Evolutionary conservation across 1,139 yeast genomes (phyloP), one percentile per base, ranked within the genome.

Genomic region (Scheffersomyces insectosa): DNA sequence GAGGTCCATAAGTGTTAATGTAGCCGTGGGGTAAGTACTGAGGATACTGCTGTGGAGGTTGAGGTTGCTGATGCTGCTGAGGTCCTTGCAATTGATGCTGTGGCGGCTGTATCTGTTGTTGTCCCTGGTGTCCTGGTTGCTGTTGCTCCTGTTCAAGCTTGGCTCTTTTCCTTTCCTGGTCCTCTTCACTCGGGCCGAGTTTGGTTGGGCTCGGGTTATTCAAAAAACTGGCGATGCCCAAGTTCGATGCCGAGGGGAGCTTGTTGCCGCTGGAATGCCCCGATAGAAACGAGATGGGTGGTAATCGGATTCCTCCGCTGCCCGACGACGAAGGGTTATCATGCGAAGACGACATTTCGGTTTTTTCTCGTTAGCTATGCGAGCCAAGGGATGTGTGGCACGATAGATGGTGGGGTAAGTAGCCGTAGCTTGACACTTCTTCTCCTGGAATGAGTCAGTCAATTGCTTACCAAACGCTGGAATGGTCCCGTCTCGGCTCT

Each of bases 201-300:
- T 20, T 20, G 8, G 33, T 16, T n/a, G 43, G 13, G 32, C 37
- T 31, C 31, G 50, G 13, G 30, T 28, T 38, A 36, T 50, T 54
- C 44, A 54, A 46, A 39, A 56, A 55, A 31, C 54, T 47, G 28
- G 54, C 52, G 36, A 59, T 56, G 27, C 56, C 63, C 40, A 57
- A 51, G 47, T 51, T 55, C 15, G 60, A 48, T 10, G 59, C 54
- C 37, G 52, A 48, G 3, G 58, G 62, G 23, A 53, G 49, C 31
- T 54, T 50, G 38, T 44, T 54, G 42, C 43, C 16, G 41, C 36
- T 34, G 43, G 50, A 39, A 29, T 50, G 56, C 4, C 52, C 48
- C 5, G 66, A 56, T 42, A 63, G 49, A 43, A 62, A 63, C 32
- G 65, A 59, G 11, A 63, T 63, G 23, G 68, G 66, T 4, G 68